These are phyloP conservation scores for Peronospora farinosa DNA, from an alignment of 352 stramenopile species.

Conservation along the genomic window DNA sequence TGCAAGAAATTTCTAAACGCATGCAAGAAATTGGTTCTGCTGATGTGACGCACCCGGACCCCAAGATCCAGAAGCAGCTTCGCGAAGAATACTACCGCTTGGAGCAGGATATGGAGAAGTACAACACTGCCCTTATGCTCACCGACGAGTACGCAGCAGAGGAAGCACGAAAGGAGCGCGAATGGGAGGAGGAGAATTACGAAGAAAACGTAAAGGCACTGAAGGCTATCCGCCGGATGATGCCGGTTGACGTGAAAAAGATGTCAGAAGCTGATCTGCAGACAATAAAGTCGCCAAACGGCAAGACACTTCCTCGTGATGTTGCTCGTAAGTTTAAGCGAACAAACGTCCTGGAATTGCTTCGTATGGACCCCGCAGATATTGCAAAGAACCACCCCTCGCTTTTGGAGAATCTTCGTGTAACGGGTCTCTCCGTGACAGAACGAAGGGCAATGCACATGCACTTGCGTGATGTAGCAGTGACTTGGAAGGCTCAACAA, in stretches of 20 bases:
- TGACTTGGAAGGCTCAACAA: constrained; percentile 84
- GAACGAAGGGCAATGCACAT: constrained; percentile 86
- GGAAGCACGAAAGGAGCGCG: constrained; percentile 83
- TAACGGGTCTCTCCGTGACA: constrained; percentile 87
- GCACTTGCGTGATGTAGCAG: constrained; percentile 78
- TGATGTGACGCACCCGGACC: constrained; percentile 83
- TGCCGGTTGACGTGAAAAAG: constrained; percentile 89
- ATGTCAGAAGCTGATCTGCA: constrained; percentile 85
- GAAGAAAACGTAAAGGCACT: constrained; percentile 83
- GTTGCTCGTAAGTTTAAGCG: constrained; percentile 89
- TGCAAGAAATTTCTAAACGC: constrained; percentile 84
- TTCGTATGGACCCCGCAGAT: constrained; percentile 82
- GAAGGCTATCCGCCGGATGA: constrained; percentile 86
- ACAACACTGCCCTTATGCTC: constrained; percentile 88
- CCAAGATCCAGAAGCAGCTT: constrained; percentile 72
- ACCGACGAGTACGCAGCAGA: constrained; percentile 90
- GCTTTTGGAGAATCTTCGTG: constrained; percentile 86
- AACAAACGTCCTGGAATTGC: constrained; percentile 87
- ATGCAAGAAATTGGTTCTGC: constrained; percentile 90
- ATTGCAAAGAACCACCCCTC: constrained; percentile 87
- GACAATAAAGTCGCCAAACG: constrained; percentile 57
- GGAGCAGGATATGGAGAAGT: constrained; percentile 92
- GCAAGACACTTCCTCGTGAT: constrained; percentile 66
- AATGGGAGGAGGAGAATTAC: constrained; percentile 90
- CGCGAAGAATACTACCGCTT: constrained; percentile 90